Percentiles rank a stretch among this genome's conserved stretches.
phyloP scores from a whole-genome alignment of 345 rosid genomes.

The Eucalyptus viminalis region DNA sequence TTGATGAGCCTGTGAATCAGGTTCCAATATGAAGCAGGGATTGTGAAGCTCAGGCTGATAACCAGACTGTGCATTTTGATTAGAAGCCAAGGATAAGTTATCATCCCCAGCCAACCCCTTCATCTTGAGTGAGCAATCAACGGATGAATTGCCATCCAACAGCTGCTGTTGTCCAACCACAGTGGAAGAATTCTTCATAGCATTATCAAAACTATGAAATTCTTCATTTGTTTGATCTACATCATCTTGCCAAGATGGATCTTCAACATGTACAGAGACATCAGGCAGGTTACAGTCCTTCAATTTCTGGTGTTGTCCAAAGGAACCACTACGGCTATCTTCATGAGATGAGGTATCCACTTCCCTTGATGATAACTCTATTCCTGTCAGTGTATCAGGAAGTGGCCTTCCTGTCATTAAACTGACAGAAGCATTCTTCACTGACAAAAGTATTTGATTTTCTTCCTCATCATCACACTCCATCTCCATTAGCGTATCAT shows the following conservation, averaged over 20 bases:
- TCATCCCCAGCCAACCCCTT: neutral
- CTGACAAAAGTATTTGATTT: neutral
- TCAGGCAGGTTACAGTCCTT: neutral
- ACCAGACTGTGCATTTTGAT: neutral
- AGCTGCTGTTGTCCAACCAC: neutral
- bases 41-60: neutral
- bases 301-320: neutral
- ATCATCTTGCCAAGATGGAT: conserved; percentile 1
- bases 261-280: neutral
- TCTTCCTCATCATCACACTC: neutral
- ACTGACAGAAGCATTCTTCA: neutral
- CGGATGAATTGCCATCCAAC: neutral
- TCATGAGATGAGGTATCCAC: neutral
- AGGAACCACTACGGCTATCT: neutral
- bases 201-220: neutral
- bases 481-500: conserved; percentile 6
- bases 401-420: neutral
- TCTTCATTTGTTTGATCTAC: conserved; percentile 7
- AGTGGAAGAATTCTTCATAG: neutral
- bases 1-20: neutral
- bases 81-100: neutral
- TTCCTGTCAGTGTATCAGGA: neutral
- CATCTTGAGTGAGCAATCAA: neutral
- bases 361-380: neutral
- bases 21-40: neutral